Evolutionary conservation across 129 eudicot species (phyloP).

Genomic region (Helianthus annuus): HanXRQr2.0-SUNRISE NC_035445.2:91497177-91497676

Average conservation of each 20-base stretch:
- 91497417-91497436: constrained; percentile 9
- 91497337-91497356: no score
- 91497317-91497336: no score
- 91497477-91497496: constrained; percentile 18
- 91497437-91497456: constrained; percentile 25
- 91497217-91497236: no score
- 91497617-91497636: not conserved
- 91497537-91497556: constrained; percentile 21
- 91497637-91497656: no score
- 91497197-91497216: no score
- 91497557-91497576: constrained; percentile 18
- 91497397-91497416: not conserved
- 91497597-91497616: not conserved
- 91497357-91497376: not conserved
- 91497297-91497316: no score
- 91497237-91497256: no score
- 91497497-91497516: constrained; percentile 35
- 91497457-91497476: constrained; percentile 21
- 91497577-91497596: not conserved
- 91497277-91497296: no score
- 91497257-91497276: no score
- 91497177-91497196: no score
- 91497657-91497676: no score
- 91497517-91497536: constrained; percentile 12
- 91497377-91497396: not conserved